Evolutionary conservation across 2,329 filamentous ascomycete genomes (phyloP).

Genomic region (Mariannaea sp.): DNA sequence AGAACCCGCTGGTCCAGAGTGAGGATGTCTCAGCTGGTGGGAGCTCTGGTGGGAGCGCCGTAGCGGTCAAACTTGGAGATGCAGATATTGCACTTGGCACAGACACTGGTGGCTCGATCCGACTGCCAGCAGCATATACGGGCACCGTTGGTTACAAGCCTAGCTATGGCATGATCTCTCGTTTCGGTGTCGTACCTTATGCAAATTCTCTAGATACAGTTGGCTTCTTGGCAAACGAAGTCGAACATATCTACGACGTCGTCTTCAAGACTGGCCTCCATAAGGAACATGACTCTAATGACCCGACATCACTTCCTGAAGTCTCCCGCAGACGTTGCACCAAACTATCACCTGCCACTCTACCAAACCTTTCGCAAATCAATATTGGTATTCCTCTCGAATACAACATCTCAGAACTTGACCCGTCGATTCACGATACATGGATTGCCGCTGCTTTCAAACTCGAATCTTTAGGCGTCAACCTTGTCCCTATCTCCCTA

Average conservation of each 20-base stretch:
- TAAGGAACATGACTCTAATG: slow-evolving; percentile 64
- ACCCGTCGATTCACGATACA: slow-evolving; percentile 67
- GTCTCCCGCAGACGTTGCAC: slow-evolving; percentile 58
- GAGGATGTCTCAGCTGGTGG: slow-evolving; percentile 72
- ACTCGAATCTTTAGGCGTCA: slow-evolving; percentile 69
- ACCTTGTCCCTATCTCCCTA: slow-evolving; percentile 75
- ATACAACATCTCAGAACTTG: slow-evolving; percentile 87
- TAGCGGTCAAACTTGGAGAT: slow-evolving; percentile 71
- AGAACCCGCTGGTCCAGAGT: slow-evolving; percentile 50
- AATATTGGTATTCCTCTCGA: slow-evolving; percentile 68
- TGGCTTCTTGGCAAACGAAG: slow-evolving; percentile 68
- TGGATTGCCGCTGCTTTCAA: slow-evolving; percentile 68
- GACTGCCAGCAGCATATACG: slow-evolving; percentile 86
- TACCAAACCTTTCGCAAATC: slow-evolving; percentile 41
- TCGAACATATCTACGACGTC: slow-evolving; percentile 57
- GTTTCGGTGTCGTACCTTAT: slow-evolving; percentile 87
- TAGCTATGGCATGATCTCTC: slow-evolving; percentile 84
- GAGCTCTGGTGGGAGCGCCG: slow-evolving; percentile 91
- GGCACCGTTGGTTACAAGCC: slow-evolving; percentile 87
- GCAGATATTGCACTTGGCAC: slow-evolving; percentile 77
- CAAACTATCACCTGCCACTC: slow-evolving; percentile 33
- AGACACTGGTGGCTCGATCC: slow-evolving; percentile 88
- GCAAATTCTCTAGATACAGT: slow-evolving; percentile 93
- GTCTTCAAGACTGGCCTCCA: slow-evolving; percentile 56
- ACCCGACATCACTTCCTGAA: slow-evolving; percentile 73